phyloP scores from a whole-genome alignment of 2,329 filamentous ascomycete genomes.

The Cephalotrichum gorgonifer region DNA sequence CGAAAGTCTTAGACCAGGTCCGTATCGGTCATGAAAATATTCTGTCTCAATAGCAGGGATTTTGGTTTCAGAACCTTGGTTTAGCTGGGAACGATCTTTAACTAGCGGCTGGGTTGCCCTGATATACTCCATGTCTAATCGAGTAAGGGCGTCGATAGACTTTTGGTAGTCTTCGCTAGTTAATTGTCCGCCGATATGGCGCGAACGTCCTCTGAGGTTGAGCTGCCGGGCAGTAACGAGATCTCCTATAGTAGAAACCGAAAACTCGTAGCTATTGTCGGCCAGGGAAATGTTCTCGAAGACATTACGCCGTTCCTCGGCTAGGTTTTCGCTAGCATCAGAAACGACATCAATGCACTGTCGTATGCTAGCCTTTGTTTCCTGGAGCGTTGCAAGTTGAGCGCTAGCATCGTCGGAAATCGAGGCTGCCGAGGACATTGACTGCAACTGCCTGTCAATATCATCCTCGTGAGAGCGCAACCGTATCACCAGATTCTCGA shows the following conservation, averaged over 20 bases:
- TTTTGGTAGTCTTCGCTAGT: too few relatives aligned
- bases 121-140: too few relatives aligned
- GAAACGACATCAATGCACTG: constrained; percentile 13
- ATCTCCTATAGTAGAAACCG: constrained; percentile 15
- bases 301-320: constrained; percentile 12
- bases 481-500: constrained; percentile 9
- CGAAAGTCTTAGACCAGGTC: too few relatives aligned
- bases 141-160: too few relatives aligned
- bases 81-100: too few relatives aligned
- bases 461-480: constrained; percentile 9
- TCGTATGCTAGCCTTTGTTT: constrained; percentile 12
- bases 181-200: too few relatives aligned
- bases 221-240: constrained; percentile 13
- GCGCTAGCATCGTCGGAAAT: constrained; percentile 7
- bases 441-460: constrained; percentile 10
- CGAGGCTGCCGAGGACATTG: constrained; percentile 5
- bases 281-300: constrained; percentile 15
- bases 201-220: constrained; percentile 6
- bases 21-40: too few relatives aligned
- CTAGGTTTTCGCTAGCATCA: constrained; percentile 9
- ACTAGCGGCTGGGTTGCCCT: too few relatives aligned
- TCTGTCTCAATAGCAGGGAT: too few relatives aligned
- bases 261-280: constrained; percentile 13
- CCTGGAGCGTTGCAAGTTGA: constrained; percentile 10
- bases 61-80: too few relatives aligned